Base-by-base conservation (phyloP, 176 grass and related monocot species). In the Luzula sylvatica region DNA sequence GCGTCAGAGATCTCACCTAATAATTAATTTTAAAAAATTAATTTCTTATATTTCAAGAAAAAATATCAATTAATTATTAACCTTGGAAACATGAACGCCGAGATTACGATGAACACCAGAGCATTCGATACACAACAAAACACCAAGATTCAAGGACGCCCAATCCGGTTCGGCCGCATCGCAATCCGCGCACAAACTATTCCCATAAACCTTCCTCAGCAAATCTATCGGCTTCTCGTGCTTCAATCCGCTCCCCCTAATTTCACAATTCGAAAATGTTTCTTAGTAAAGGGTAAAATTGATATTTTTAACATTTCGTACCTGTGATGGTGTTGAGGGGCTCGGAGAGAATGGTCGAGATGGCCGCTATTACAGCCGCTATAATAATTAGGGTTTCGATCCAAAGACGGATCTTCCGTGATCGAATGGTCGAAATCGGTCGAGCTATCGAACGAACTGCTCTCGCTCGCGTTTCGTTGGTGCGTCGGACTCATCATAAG, bases 51-150 rank as follows among this genome's bases (percentile, higher is more conserved):
- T 8, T 6, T 19, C 17, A 5, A 46, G 8, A 5, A 42, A 45
- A 22, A n/a, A 4, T 3, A 4, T 3, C 23, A 35, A 43, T 21
- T 49, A 17, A 54, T 15, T 43, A 55, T 29, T 74, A 69, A 92
- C 93, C 93, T 99, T 99, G 28, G 93, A 99, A 74, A 99, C 92
- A 69, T 99, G 93, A 56, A 99, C 93, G 38, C 93, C 93, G 62
- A 99, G 86, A 75, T 99, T 99, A n/a, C 93, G 74, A 35, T 92
- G 93, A 21, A 99, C 93, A 23, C 86, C 86, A 69, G 93, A 99
- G 70, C 93, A 99, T 57, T 92, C 93, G 20, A 99, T 99, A 67
- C 93, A 92, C 42, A 99, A 46, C 75, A 99, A 87, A 40, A 99
- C 14, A 29, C 93, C 93, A 3, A 99, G 86, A 64, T 99, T 99